Evolutionary conservation across 2,329 filamentous ascomycete genomes (phyloP).

Genomic region (Colletotrichum somersetense): DNA sequence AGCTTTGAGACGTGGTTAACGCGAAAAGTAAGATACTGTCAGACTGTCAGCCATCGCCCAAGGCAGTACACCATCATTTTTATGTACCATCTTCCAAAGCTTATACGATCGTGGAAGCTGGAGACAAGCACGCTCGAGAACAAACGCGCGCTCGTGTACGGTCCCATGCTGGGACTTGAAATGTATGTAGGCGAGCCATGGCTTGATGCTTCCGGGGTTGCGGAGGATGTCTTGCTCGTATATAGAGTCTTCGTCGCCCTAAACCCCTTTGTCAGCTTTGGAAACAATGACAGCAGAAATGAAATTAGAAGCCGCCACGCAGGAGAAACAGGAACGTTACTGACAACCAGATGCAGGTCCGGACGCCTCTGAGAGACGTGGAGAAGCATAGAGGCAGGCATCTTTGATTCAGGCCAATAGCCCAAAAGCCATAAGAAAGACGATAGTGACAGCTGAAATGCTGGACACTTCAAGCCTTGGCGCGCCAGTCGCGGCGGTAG

Average conservation of each 20-base stretch:
- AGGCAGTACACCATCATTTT: background rate
- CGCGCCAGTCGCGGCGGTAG: background rate
- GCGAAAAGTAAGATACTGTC: conserved; percentile 86
- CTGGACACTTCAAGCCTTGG: background rate
- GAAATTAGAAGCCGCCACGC: background rate
- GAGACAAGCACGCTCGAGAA: conserved; percentile 90
- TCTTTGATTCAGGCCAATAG: conserved; percentile 30
- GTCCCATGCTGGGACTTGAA: conserved; percentile 91
- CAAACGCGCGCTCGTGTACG: conserved; percentile 84
- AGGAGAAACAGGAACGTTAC: conserved; percentile 41
- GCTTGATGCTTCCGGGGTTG: conserved; percentile 86
- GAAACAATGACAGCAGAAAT: background rate
- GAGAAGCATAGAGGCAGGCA: conserved; percentile 42
- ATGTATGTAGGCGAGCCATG: conserved; percentile 94
- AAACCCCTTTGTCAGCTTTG: conserved; percentile 48
- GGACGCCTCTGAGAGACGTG: conserved; percentile 58
- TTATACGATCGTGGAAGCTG: conserved; percentile 97
- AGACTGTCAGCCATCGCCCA: conserved; percentile 19
- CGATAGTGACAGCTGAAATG: background rate
- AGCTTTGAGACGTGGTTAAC: conserved; percentile 83
- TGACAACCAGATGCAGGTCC: conserved; percentile 64
- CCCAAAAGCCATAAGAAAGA: conserved; percentile 23
- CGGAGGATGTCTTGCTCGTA: conserved; percentile 97
- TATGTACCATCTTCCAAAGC: conserved; percentile 89
- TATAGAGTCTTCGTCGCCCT: conserved; percentile 89